Evolutionary conservation across 1,139 yeast genomes (phyloP), one percentile per base, ranked within the genome.

Genomic region (Pneumocystis murina): DNA sequence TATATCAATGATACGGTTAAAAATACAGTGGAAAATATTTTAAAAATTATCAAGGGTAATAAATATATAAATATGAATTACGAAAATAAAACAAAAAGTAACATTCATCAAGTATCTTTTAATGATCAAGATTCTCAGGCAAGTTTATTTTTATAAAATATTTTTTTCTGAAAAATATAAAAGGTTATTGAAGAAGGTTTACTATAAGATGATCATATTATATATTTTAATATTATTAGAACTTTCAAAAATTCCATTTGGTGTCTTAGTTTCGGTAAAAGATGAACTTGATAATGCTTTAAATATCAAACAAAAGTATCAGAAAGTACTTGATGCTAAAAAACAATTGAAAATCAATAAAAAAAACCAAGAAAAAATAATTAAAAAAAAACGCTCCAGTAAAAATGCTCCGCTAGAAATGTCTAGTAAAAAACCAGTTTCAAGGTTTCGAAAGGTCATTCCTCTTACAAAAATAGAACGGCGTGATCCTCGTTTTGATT

Each of bases 401-500:
- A 68, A 69, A 61, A 67, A 68, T 59, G 70, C 70, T 0, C 71
- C 71, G 6, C 66, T 60, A 54, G 71, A 70, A 58, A 36, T 68
- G 17, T 66, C 69, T 2, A 64, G 69, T 10, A 69, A 69, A 61
- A 60, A 60, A 28, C 67, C 69, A 2, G 70, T 70, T 12, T 62
- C 67, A 12, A 62, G 71, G 36, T 60, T 61, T 30, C 65, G 72
- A 17, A 67, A 69, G 58, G 68, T 69, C 1, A 63, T 68, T 20
- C 69, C 68, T 30, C 67, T 67, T 3, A 64, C 67, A 24, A 67
- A 64, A 57, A 64, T 66, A 20, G 64, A 65, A 16, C 62, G 69
- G 30, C 79, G 83, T 63, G 98, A 92, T 76, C 84, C 94, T 41
- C 79, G 98, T 69, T 92, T 92, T 73, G 96, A 91, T 74, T 82